A percentile compares a stretch with the other conserved stretches of the same genome.
Evolutionary conservation across 2,329 filamentous ascomycete genomes (phyloP).

Genomic region (Botrytis fabae): DNA sequence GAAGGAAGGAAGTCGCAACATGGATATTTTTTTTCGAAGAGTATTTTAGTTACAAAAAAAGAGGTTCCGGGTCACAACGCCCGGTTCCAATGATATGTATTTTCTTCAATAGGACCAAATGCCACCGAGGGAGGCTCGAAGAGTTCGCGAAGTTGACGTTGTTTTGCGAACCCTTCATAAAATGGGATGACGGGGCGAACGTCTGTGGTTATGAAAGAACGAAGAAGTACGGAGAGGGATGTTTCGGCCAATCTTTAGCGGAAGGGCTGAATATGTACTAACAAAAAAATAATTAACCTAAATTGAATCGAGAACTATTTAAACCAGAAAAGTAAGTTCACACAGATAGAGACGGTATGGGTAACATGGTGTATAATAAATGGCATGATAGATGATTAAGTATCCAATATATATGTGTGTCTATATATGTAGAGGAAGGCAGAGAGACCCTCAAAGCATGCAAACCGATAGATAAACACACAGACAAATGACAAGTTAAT

Average conservation of each 20-base stretch:
- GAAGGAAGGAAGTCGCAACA: constrained; percentile 34
- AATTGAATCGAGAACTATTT: not conserved
- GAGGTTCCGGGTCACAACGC: not conserved
- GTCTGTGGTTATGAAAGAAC: constrained; percentile 18
- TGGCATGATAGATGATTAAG: not conserved
- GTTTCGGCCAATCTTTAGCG: constrained; percentile 17
- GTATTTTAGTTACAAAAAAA: constrained; percentile 30
- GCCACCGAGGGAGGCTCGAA: constrained; percentile 22
- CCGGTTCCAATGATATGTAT: not conserved
- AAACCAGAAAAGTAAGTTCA: constrained; percentile 14
- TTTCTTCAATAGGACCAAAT: not conserved
- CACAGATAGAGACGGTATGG: not conserved
- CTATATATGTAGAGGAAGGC: not conserved
- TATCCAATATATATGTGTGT: not conserved
- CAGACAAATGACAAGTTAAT: not conserved
- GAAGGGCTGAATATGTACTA: constrained; percentile 15
- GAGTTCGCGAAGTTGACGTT: constrained; percentile 4
- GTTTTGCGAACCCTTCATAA: constrained; percentile 19
- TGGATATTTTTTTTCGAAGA: constrained; percentile 31
- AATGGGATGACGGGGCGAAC: constrained; percentile 6
- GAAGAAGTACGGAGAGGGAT: not conserved
- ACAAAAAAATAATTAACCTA: not conserved
- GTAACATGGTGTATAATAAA: not conserved
- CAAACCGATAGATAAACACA: not conserved
- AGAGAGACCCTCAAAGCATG: not conserved